Percentiles rank a stretch among this genome's conserved stretches.
These are phyloP conservation scores for Pseudozyma hubeiensis DNA, from an alignment of 1,284 basidiomycete species.

Conservation along the genomic window DNA sequence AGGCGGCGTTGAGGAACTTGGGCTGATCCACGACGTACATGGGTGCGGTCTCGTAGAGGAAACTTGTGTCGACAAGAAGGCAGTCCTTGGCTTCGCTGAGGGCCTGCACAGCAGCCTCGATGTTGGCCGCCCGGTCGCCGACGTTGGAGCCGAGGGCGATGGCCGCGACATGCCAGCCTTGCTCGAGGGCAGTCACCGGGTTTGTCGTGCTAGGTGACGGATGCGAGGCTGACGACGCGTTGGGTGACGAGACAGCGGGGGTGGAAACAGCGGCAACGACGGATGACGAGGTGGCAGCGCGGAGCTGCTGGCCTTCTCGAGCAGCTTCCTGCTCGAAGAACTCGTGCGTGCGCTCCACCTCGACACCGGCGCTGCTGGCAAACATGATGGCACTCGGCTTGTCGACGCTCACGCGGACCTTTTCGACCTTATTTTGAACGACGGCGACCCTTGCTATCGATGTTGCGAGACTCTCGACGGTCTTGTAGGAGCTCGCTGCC, in stretches of 20 bases:
- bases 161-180: constrained; percentile 71
- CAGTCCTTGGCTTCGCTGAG: constrained; percentile 57
- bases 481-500: constrained; percentile 74
- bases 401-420: constrained; percentile 73
- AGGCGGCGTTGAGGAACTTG: constrained; percentile 88
- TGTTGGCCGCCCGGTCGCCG: constrained; percentile 86
- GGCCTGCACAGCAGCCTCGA: constrained; percentile 79
- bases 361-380: constrained; percentile 76
- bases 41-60: constrained; percentile 91
- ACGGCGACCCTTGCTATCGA: constrained; percentile 74
- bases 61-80: constrained; percentile 80
- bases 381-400: constrained; percentile 83
- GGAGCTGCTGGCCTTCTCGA: constrained; percentile 25
- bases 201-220: neutral
- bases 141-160: constrained; percentile 91
- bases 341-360: constrained; percentile 73
- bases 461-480: constrained; percentile 80
- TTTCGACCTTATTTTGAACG: constrained; percentile 51
- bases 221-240: neutral
- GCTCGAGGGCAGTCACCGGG: neutral
- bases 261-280: neutral
- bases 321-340: constrained; percentile 58
- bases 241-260: neutral
- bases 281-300: constrained; percentile 8
- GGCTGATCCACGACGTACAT: constrained; percentile 96